These are phyloP conservation scores for Leptographium flavum DNA, from an alignment of 2,329 filamentous ascomycete genomes.

Conservation along the genomic window DNA sequence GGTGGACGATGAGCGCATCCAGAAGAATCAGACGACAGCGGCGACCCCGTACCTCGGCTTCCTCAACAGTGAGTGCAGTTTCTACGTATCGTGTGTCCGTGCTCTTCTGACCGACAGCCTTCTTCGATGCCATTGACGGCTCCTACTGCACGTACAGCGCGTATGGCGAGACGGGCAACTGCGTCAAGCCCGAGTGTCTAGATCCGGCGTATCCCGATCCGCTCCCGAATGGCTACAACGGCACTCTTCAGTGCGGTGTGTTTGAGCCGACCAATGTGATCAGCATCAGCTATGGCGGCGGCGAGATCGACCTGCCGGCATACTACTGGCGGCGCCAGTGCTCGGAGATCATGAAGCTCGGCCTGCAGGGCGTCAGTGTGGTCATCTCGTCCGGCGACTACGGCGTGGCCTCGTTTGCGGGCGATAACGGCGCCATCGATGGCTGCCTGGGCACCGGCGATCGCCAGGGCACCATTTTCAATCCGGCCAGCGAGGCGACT, in stretches of 20 bases:
- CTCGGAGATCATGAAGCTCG: slow-evolving; percentile 37
- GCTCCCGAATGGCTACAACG: slow-evolving; percentile 30
- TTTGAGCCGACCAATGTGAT: slow-evolving; percentile 40
- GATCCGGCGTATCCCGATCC: slow-evolving; percentile 36
- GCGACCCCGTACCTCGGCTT: slow-evolving; percentile 11
- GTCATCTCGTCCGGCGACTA: slow-evolving; percentile 33
- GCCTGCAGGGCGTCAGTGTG: slow-evolving; percentile 31
- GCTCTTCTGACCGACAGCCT: slow-evolving; percentile 12
- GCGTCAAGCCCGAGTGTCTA: slow-evolving; percentile 19
- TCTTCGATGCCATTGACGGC: slow-evolving; percentile 33
- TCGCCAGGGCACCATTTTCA: slow-evolving; percentile 11
- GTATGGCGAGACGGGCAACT: slow-evolving; percentile 31
- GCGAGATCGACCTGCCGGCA: slow-evolving; percentile 36
- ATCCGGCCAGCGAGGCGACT: slow-evolving; percentile 11
- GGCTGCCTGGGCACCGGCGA: slow-evolving; percentile 11
- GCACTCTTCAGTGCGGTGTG: slow-evolving; percentile 20
- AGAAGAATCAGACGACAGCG: slow-evolving; percentile 12
- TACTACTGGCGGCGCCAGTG: slow-evolving; percentile 39
- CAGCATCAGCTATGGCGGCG: slow-evolving; percentile 40
- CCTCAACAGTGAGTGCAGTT: slow-evolving; percentile 11
- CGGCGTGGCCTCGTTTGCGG: slow-evolving; percentile 24
- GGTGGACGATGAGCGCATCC: slow-evolving; percentile 17
- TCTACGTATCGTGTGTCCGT: background rate
- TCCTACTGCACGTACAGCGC: slow-evolving; percentile 34
- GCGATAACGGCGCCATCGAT: slow-evolving; percentile 15